Conservation (phyloP, 164 flowering plant genomes). For the Nymphaea thermarum region DNA sequence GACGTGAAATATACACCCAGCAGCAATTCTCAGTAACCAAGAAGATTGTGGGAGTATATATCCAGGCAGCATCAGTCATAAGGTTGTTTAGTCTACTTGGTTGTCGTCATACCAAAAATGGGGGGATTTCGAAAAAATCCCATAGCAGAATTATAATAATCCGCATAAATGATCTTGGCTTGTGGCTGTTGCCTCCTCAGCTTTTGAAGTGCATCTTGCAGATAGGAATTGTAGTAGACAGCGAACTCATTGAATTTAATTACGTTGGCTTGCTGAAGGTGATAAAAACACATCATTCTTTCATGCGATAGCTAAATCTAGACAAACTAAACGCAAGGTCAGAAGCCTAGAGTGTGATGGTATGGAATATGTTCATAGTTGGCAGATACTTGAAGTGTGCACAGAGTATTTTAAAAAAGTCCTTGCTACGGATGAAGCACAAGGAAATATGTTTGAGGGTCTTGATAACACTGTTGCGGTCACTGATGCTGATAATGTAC, state of each 20-base stretch:
- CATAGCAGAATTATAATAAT: conserved; percentile 34
- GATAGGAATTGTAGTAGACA: conserved; percentile 31
- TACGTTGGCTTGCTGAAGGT: too few relatives aligned
- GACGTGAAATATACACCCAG: conserved; percentile 24
- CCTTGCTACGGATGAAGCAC: too few relatives aligned
- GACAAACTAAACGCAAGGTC: too few relatives aligned
- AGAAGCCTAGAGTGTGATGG: too few relatives aligned
- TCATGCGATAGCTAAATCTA: too few relatives aligned
- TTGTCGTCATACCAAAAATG: conserved; percentile 23
- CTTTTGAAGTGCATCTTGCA: conserved; percentile 19
- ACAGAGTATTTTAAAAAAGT: too few relatives aligned
- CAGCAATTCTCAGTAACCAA: conserved; percentile 28
- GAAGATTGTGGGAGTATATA: conserved; percentile 15
- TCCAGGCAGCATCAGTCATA: neutral
- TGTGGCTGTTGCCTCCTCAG: conserved; percentile 31
- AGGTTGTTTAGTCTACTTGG: neutral
- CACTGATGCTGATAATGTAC: too few relatives aligned
- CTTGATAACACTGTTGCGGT: too few relatives aligned
- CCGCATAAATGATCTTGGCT: conserved; percentile 40
- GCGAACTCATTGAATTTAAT: conserved; percentile 34
- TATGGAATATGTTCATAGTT: too few relatives aligned
- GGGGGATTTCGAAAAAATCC: conserved; percentile 20
- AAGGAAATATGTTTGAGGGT: too few relatives aligned
- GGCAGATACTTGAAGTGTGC: too few relatives aligned
- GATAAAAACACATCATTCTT: too few relatives aligned